Base-by-base conservation (phyloP, 441 rosid species). In the Euphorbia schlechtendalii region DNA sequence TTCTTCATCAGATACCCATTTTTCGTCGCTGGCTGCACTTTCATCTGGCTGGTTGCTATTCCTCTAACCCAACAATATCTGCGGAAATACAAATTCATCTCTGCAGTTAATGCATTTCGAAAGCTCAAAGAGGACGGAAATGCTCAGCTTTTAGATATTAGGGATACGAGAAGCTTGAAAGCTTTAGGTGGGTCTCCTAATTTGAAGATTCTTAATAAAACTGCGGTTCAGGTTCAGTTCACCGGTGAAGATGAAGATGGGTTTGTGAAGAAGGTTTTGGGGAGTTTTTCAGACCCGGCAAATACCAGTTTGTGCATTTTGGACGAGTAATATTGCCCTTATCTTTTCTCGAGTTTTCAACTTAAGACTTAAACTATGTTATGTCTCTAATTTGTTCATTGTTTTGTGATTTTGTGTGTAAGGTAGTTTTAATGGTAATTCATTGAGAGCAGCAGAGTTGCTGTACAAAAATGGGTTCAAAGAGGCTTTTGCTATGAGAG, bases 61-160 rank as follows among this genome's bases (percentile, higher is more conserved):
- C 98, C 98, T 0, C 49, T 83, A 10, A 76, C 78, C 24, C 48
- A 82, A 4, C 74, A 77, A 61, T 87, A 83, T 71, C 61, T 89
- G 45, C 82, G 87, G 64, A 87, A 87, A 77, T 89, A 80, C 79
- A 92, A 83, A 67, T 84, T 78, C 41, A 71, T 85, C 30, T 65
- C 80, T 40, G 89, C 96, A 64, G 73, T 84, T 21, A 75, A 84
- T 28, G 90, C 90, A n/a, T 92, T 87, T 74, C 71, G 83, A 20
- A 92, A 83, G 57, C 90, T 92, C 17, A 82, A 84, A 48, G 85
- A 65, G 15, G 77, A 82, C 55, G 74, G 88, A 2, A 70, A 73
- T 46, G 88, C 86, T 0, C 92, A 87, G 86, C 90, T 89, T 69
- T 73, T 92, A 80, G 98, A 92, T 75, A 82, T 92, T 25, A 81